Percentiles rank a stretch among this genome's conserved stretches.
These are phyloP conservation scores for Phytophthora sojae DNA, from an alignment of 352 stramenopile genomes.

Conservation along the genomic window DNA sequence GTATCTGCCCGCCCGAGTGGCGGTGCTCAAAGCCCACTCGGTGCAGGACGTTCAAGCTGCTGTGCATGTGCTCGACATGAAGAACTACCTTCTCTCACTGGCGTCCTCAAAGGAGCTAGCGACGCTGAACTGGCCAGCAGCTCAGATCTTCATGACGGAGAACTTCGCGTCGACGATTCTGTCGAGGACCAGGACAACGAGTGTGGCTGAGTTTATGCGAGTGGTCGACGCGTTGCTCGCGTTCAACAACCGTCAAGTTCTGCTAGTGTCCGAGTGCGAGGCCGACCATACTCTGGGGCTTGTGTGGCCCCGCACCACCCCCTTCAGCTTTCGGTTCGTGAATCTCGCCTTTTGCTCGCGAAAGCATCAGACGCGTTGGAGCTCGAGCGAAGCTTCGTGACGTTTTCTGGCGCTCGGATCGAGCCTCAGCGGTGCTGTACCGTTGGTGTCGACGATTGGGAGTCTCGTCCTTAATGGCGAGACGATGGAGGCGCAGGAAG, in stretches of 20 bases:
- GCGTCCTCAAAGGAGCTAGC: conserved; percentile 5
- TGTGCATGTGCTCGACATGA: conserved; percentile 1
- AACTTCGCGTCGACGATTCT: conserved; percentile 49
- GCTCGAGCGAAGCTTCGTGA: not conserved
- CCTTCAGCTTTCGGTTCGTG: conserved; percentile 6
- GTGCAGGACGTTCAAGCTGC: not conserved
- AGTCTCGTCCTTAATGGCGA: conserved; percentile 32
- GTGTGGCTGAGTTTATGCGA: conserved; percentile 28
- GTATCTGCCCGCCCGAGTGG: conserved; percentile 19
- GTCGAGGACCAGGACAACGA: not conserved
- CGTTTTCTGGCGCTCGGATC: not conserved
- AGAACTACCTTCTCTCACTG: not conserved
- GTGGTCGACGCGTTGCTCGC: conserved; percentile 40
- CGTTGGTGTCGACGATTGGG: not conserved
- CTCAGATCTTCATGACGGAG: conserved; percentile 36
- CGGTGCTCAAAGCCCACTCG: conserved; percentile 16
- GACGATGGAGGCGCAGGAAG: conserved; percentile 15
- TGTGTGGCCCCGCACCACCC: conserved; percentile 18
- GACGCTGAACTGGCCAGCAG: conserved; percentile 29
- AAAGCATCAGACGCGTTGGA: conserved; percentile 6
- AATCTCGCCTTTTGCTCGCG: conserved; percentile 12
- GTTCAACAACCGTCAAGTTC: conserved; percentile 37
- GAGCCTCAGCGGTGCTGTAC: not conserved
- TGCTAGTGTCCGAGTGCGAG: conserved; percentile 17
- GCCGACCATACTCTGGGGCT: not conserved